phyloP scores from a whole-genome alignment of 768 basidiomycete genomes.

The Trichaptum fuscoviolaceum region DNA sequence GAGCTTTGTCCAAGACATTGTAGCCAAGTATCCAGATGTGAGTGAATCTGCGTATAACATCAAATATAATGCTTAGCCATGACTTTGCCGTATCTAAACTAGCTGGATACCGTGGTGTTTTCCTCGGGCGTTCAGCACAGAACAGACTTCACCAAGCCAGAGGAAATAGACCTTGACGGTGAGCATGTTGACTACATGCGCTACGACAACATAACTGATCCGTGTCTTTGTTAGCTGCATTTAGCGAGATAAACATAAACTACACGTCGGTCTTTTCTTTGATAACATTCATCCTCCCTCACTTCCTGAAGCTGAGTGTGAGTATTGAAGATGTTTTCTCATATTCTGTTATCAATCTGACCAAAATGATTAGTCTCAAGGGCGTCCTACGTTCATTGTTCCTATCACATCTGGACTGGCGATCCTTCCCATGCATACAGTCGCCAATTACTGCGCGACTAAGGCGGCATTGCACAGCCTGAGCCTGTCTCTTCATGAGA shows the following conservation, averaged over 20 bases:
- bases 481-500: slow-evolving; percentile 38
- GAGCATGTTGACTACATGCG: slow-evolving; percentile 13
- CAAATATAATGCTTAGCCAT: neutral
- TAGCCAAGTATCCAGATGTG: slow-evolving; percentile 46
- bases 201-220: neutral
- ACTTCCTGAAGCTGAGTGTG: slow-evolving; percentile 51
- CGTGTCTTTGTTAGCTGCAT: slow-evolving; percentile 18
- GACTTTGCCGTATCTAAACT: neutral
- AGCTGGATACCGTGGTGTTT: slow-evolving; percentile 55
- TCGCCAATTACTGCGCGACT: slow-evolving; percentile 49
- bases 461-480: slow-evolving; percentile 56
- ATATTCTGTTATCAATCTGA: neutral
- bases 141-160: slow-evolving; percentile 38
- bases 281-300: slow-evolving; percentile 46
- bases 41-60: slow-evolving; percentile 11
- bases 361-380: slow-evolving; percentile 31
- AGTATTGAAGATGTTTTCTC: slow-evolving; percentile 12
- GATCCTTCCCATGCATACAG: slow-evolving; percentile 35
- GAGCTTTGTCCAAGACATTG: slow-evolving; percentile 33
- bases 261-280: slow-evolving; percentile 46
- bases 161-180: slow-evolving; percentile 38
- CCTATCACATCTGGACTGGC: slow-evolving; percentile 51
- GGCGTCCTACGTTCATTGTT: slow-evolving; percentile 42
- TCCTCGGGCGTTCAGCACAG: slow-evolving; percentile 50
- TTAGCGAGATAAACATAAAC: slow-evolving; percentile 47